A percentile compares a stretch with the other conserved stretches of the same genome.
Evolutionary conservation across 2,329 filamentous ascomycete genomes (phyloP).

Genomic region (Drechslerella stenobrocha): DNA sequence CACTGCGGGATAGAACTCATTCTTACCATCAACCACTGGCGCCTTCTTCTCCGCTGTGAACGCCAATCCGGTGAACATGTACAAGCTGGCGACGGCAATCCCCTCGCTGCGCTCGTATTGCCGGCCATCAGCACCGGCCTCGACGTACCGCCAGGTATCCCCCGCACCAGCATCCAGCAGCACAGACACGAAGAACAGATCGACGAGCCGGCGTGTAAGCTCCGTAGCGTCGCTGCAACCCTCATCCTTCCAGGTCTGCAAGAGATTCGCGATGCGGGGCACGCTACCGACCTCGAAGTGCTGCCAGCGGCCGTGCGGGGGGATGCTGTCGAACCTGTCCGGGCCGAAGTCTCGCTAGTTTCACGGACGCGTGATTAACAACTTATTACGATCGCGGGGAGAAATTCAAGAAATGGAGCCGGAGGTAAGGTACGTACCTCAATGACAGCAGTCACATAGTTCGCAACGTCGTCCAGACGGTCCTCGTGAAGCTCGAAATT

Average conservation of each 20-base stretch:
- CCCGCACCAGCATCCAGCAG: slow-evolving; percentile 86
- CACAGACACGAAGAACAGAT: slow-evolving; percentile 78
- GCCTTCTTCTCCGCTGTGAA: slow-evolving; percentile 87
- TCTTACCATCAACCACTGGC: slow-evolving; percentile 86
- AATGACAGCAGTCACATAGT: slow-evolving; percentile 86
- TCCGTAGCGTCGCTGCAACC: slow-evolving; percentile 68
- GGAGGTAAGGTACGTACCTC: slow-evolving; percentile 62
- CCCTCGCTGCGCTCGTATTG: slow-evolving; percentile 85
- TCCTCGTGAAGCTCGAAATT: slow-evolving; percentile 87
- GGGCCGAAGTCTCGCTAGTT: slow-evolving; percentile 69
- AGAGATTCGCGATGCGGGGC: slow-evolving; percentile 71
- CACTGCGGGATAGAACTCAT: slow-evolving; percentile 78
- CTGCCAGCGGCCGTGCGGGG: slow-evolving; percentile 80
- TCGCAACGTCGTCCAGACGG: slow-evolving; percentile 80
- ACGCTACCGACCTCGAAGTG: slow-evolving; percentile 78
- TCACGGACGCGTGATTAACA: not conserved
- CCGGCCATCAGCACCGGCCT: slow-evolving; percentile 74
- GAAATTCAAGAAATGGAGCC: not conserved
- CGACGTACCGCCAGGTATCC: slow-evolving; percentile 88
- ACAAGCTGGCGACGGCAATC: slow-evolving; percentile 71
- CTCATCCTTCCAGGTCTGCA: slow-evolving; percentile 69
- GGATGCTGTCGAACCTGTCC: slow-evolving; percentile 71
- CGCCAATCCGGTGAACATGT: slow-evolving; percentile 62
- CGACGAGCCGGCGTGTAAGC: slow-evolving; percentile 73
- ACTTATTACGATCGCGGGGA: no score